Evolutionary conservation across 2,329 filamentous ascomycete species (phyloP).

Genomic region (Leptographium radiaticola): DNA sequence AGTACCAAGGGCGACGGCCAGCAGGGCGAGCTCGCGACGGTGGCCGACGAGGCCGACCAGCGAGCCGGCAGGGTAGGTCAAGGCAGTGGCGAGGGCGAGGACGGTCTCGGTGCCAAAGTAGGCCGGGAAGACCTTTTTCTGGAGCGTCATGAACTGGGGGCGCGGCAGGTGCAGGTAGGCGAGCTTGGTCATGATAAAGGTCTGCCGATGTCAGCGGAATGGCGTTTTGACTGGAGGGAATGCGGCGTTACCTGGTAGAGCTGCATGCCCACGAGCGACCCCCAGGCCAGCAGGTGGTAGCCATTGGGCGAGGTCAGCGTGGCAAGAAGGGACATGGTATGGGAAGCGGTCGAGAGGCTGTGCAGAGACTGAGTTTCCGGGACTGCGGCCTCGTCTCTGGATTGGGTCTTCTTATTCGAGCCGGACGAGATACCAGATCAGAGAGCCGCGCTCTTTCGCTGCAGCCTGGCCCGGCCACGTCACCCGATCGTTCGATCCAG

Average conservation of each 20-base stretch:
- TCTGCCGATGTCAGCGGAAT: not conserved
- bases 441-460: too few species aligned
- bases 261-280: not conserved
- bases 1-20: not conserved
- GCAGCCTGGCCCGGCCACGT: too few species aligned
- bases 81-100: not conserved
- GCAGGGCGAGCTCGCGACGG: not conserved
- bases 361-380: too few species aligned
- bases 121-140: not conserved
- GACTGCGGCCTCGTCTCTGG: too few species aligned
- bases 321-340: too few species aligned
- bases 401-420: too few species aligned
- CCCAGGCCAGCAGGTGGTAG: conserved; percentile 3
- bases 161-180: not conserved
- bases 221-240: too few species aligned
- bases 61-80: not conserved
- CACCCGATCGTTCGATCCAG: too few species aligned
- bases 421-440: too few species aligned
- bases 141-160: not conserved
- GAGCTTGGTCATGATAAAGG: conserved; percentile 2
- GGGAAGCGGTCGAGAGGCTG: too few species aligned
- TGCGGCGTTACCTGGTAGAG: conserved; percentile 2
- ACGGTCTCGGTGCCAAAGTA: not conserved
- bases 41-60: not conserved
- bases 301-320: not conserved